Evolutionary conservation across 2,329 filamentous ascomycete genomes (phyloP), one percentile per base, ranked within the genome.

Genomic region (Aspergillaceae sp.): DNA sequence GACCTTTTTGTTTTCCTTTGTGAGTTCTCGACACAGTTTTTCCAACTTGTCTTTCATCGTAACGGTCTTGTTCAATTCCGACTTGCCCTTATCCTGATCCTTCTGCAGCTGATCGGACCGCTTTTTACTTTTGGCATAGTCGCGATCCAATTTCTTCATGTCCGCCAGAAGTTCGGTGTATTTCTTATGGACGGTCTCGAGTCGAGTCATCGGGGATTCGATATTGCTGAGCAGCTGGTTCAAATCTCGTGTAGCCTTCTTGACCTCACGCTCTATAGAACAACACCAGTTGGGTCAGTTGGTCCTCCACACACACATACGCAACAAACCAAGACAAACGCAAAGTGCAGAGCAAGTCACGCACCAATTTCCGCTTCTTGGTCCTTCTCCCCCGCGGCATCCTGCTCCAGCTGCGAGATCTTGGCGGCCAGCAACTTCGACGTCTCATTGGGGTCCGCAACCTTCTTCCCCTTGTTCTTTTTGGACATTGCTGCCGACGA

Each of bases 1-100:
- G 54, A 98, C 82, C 71, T 94, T 94, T 70, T 97, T 97, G 67
- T 98, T 98, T 63, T 98, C 92, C 59, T 91, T 86, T 50, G 94
- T 92, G 46, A 98, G 77, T 67, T 98, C 92, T 47, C 92, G 78
- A 59, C 90, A 96, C 30, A 98, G 75, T 65, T 97, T 98, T 69
- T 98, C 92, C 40, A 98, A 74, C 70, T 97, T 97, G 66, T 97
- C 90, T 67, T 94, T 96, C 63, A 97, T 80, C 1, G 84, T 86
- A 19, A 86, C 83, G 26, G 90, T 91, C 70, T 95, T 95, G 70
- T 82, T 91, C 46, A 95, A 75, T 65, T 98, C 92, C 41, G 84
- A 86, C 57, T 89, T 82, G 47, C 86, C 85, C 55, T 87, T 83
- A 64, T 98, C 92, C 66, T 94, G 94, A 60, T 98, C 92, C 66